Percentiles rank a stretch among this genome's conserved stretches.
Evolutionary conservation across 129 eudicot species (phyloP).

Genomic region (Chrysanthemum makinoi): DNA sequence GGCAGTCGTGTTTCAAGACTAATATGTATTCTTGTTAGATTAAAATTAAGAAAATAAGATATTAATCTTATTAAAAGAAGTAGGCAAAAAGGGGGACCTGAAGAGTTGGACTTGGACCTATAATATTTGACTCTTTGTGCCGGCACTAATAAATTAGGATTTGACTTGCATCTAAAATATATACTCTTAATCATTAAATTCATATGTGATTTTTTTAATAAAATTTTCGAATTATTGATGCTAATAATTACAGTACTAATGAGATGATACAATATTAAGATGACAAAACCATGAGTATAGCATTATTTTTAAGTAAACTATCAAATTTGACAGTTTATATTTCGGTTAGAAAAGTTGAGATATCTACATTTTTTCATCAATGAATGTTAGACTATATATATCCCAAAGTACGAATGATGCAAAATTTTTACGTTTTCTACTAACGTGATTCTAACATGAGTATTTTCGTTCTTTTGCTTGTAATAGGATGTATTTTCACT

Average conservation of each 20-base stretch:
- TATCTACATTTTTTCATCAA: too few species aligned
- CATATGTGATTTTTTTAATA: not conserved
- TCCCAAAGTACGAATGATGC: too few species aligned
- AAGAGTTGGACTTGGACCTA: constrained; percentile 4
- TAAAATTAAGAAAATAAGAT: not conserved
- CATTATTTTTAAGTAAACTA: too few species aligned
- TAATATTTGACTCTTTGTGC: constrained; percentile 1
- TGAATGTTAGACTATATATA: too few species aligned
- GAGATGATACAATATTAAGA: not conserved
- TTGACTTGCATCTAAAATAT: not conserved
- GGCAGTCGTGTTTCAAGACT: too few species aligned
- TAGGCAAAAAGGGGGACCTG: not conserved
- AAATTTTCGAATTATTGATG: not conserved
- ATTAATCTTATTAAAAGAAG: not conserved
- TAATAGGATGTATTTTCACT: too few species aligned
- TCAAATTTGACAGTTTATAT: too few species aligned
- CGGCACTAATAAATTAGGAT: constrained; percentile 4
- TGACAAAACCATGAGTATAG: not conserved
- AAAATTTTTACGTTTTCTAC: too few species aligned
- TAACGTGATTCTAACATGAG: too few species aligned
- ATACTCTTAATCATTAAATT: not conserved
- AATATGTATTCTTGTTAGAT: too few species aligned
- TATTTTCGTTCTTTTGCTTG: too few species aligned
- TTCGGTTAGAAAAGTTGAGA: too few species aligned
- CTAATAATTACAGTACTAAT: not conserved